Conservation (phyloP, 2,329 filamentous ascomycete species). For the Biscogniauxia marginata region DNA sequence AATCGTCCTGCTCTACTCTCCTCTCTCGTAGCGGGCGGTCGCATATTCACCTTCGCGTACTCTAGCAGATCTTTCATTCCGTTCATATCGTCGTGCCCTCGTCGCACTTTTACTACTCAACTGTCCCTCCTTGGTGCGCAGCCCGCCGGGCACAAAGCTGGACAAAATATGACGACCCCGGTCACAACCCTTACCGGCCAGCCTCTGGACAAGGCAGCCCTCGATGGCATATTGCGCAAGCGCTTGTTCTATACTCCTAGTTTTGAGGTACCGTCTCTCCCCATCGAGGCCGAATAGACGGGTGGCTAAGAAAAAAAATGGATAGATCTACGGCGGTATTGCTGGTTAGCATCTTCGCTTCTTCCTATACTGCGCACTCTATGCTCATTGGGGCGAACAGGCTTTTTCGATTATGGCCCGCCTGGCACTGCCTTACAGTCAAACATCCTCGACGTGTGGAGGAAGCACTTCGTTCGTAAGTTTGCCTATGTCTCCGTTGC, state of each 20-base stretch:
- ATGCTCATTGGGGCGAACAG: too few relatives aligned
- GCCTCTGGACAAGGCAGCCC: conserved; percentile 75
- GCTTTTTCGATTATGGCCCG: conserved; percentile 91
- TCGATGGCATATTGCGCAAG: conserved; percentile 84
- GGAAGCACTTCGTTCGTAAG: conserved; percentile 78
- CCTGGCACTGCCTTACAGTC: conserved; percentile 83
- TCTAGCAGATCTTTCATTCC: neutral
- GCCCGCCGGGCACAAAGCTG: neutral
- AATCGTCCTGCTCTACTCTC: neutral
- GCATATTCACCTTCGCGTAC: neutral
- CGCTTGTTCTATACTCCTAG: conserved; percentile 93
- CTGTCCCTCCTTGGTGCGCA: neutral
- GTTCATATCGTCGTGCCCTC: neutral
- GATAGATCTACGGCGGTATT: conserved; percentile 77
- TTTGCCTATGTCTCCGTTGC: conserved; percentile 39
- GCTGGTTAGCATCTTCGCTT: too few relatives aligned
- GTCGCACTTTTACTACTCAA: neutral
- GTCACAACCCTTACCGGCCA: conserved; percentile 83
- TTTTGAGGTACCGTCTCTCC: conserved; percentile 74
- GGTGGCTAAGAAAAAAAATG: neutral
- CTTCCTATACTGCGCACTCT: too few relatives aligned
- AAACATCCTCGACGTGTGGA: conserved; percentile 85
- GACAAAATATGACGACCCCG: conserved; percentile 44
- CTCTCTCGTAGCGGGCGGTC: neutral
- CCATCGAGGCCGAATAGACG: too few relatives aligned